A percentile compares a stretch with the other conserved stretches of the same genome.
Evolutionary conservation across 768 basidiomycete genomes (phyloP).

Genomic region (Roridomyces roridus): DNA sequence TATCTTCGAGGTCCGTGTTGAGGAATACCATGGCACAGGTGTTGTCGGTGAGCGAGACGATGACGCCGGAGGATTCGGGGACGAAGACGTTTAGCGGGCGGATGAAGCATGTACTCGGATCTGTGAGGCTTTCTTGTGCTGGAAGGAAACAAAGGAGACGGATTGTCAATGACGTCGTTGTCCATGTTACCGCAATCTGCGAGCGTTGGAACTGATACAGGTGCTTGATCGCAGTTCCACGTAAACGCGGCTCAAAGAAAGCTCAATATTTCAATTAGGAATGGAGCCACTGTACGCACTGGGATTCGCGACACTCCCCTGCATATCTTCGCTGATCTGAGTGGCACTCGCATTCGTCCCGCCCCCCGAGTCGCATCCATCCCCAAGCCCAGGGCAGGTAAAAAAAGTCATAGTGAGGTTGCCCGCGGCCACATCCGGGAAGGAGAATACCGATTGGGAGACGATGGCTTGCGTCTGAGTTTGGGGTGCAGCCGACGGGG

Average conservation of each 20-base stretch:
- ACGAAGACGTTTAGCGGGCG: background rate
- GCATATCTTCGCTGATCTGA: background rate
- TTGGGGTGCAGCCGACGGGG: conserved; percentile 6
- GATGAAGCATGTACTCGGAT: background rate
- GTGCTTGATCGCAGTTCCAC: conserved; percentile 5
- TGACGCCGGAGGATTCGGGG: background rate
- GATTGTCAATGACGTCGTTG: conserved; percentile 3
- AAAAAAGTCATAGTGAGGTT: conserved; percentile 5
- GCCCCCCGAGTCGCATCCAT: no score
- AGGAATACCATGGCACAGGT: conserved; percentile 11
- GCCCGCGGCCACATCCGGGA: background rate
- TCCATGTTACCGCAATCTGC: conserved; percentile 1
- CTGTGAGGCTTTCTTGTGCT: no score
- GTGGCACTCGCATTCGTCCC: background rate
- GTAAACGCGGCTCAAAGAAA: background rate
- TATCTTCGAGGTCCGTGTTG: conserved; percentile 3
- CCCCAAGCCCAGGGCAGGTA: conserved; percentile 6
- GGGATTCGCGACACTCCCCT: background rate
- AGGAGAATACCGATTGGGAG: background rate
- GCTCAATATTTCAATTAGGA: no score
- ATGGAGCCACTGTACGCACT: no score
- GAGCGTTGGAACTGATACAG: background rate
- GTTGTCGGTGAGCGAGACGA: conserved; percentile 3
- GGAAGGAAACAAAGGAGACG: background rate
- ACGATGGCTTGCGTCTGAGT: conserved; percentile 5